Conservation (phyloP, 2,329 filamentous ascomycete species). For the Zalaria obscura region DNA sequence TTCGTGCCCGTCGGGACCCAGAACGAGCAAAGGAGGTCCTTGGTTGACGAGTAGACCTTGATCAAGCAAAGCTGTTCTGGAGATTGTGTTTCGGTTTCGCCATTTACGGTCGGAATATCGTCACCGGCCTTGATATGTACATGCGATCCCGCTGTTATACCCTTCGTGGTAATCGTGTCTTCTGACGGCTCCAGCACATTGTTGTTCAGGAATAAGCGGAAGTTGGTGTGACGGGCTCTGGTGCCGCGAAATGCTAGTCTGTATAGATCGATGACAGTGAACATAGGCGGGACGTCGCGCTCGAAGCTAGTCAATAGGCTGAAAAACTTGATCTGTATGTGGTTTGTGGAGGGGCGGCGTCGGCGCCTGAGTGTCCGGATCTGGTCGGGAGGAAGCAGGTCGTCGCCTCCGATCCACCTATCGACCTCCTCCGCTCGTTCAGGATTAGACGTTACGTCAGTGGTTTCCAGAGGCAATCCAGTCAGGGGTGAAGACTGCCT, state of each 20-base stretch:
- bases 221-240: conserved; percentile 11
- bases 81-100: too few relatives aligned
- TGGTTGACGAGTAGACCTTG: conserved; percentile 7
- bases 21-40: conserved; percentile 8
- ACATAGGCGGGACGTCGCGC: conserved; percentile 1
- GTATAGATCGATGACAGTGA: conserved; percentile 12
- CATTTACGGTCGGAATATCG: conserved; percentile 5
- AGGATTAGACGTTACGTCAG: conserved; percentile 11
- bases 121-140: conserved; percentile 8
- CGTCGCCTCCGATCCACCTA: conserved; percentile 11
- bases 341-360: not conserved
- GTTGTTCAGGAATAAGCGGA: conserved; percentile 11
- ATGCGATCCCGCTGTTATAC: conserved; percentile 4
- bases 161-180: not conserved
- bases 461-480: conserved; percentile 12
- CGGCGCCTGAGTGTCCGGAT: not conserved
- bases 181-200: not conserved
- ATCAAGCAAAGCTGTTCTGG: conserved; percentile 5
- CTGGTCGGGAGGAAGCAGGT: not conserved
- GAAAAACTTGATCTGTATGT: conserved; percentile 7
- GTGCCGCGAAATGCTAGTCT: conserved; percentile 15
- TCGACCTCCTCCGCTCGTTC: conserved; percentile 10
- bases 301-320: conserved; percentile 8
- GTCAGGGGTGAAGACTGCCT: conserved; percentile 18
- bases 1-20: conserved; percentile 12